Evolutionary conservation across 495 filamentous ascomycete genomes (phyloP).

Genomic region (Lasiosphaeriaceae sp.): DNA sequence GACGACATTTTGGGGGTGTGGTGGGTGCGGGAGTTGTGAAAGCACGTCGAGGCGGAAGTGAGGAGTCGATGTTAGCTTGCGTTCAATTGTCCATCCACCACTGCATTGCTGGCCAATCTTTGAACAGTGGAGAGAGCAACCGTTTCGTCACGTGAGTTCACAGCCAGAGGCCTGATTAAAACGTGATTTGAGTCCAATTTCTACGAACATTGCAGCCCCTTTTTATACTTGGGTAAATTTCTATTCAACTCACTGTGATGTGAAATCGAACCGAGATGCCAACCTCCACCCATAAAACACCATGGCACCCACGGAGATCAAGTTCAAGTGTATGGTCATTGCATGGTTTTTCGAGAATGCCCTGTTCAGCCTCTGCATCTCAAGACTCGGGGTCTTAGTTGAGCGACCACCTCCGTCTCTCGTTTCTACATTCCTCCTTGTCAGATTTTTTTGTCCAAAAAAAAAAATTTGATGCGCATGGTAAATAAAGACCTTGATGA

Average conservation of each 20-base stretch:
- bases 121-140: no score
- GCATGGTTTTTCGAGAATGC: constrained; percentile 48
- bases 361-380: constrained; percentile 39
- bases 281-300: constrained; percentile 49
- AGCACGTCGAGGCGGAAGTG: no score
- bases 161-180: no score
- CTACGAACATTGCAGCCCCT: no score
- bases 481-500: constrained; percentile 33
- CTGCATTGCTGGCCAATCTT: no score
- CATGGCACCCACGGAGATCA: constrained; percentile 47
- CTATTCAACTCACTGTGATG: no score
- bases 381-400: constrained; percentile 16
- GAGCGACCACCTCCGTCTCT: constrained; percentile 11
- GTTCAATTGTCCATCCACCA: no score
- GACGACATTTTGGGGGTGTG: not conserved
- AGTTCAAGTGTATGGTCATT: constrained; percentile 55
- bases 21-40: no score
- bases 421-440: constrained; percentile 17
- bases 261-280: constrained; percentile 16
- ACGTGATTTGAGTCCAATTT: no score
- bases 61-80: no score
- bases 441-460: not conserved
- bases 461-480: not conserved
- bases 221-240: no score
- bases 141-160: no score